A percentile compares a stretch with the other conserved stretches of the same genome.
Conservation (phyloP, 2,329 filamentous ascomycete species). For the Lachnellula arida region DNA sequence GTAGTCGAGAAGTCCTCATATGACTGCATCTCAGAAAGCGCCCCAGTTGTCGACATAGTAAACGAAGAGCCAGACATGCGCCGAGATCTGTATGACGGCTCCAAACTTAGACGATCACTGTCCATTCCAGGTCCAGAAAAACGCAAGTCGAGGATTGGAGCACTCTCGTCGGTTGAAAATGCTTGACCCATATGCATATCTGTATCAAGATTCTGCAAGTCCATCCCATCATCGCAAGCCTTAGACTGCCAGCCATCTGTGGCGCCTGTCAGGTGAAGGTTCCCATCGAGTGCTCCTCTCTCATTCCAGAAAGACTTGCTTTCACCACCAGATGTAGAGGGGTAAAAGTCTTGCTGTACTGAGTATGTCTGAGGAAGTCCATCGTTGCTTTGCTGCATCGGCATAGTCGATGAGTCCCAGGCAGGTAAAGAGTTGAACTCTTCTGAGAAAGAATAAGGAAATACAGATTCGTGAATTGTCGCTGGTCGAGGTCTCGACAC, state of each 20-base stretch:
- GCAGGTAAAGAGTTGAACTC: conserved; percentile 48
- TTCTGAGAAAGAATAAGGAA: conserved; percentile 54
- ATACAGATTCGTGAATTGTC: conserved; percentile 54
- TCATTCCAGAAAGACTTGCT: conserved; percentile 38
- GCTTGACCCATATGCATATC: conserved; percentile 59
- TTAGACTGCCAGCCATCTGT: conserved; percentile 50
- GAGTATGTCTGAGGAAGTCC: conserved; percentile 50
- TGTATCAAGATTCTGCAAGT: conserved; percentile 50
- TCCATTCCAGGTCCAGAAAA: conserved; percentile 46
- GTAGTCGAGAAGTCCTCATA: conserved; percentile 67
- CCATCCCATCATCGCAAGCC: conserved; percentile 51
- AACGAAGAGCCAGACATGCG: conserved; percentile 71
- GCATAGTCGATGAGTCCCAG: conserved; percentile 53
- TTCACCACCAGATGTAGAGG: conserved; percentile 44
- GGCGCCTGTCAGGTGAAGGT: conserved; percentile 21
- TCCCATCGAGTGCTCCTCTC: conserved; percentile 10
- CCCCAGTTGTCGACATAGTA: conserved; percentile 63
- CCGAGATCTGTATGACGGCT: conserved; percentile 50
- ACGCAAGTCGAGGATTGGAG: conserved; percentile 57
- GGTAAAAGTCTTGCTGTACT: conserved; percentile 55
- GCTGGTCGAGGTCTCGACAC: conserved; percentile 49
- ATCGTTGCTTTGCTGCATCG: conserved; percentile 39
- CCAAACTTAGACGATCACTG: conserved; percentile 46
- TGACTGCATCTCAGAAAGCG: conserved; percentile 62
- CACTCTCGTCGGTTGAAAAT: conserved; percentile 57